A percentile compares a stretch with the other conserved stretches of the same genome.
Conservation (phyloP, 768 basidiomycete species). For the Pisolithus marmoratus region DNA sequence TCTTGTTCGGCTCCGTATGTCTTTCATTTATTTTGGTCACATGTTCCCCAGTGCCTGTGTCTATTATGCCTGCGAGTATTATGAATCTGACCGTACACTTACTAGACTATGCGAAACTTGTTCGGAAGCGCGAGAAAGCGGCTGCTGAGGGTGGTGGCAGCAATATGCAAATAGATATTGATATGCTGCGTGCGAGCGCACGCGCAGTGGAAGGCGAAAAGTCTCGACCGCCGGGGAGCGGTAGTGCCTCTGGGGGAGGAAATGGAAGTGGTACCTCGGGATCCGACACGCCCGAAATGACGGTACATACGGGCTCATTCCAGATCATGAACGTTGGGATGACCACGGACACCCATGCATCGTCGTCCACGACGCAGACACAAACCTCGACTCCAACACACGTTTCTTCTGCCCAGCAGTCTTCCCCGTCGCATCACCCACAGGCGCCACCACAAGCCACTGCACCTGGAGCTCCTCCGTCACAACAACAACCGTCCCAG, state of each 20-base stretch:
- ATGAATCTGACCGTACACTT: background rate
- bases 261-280: constrained; percentile 1
- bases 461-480: background rate
- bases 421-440: too few species aligned
- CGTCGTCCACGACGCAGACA: background rate
- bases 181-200: constrained; percentile 68
- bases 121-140: constrained; percentile 71
- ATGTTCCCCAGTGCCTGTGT: too few species aligned
- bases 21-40: background rate
- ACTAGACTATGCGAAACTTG: constrained; percentile 76
- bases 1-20: background rate
- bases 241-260: constrained; percentile 19
- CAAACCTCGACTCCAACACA: background rate
- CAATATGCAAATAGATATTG: constrained; percentile 58
- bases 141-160: constrained; percentile 44
- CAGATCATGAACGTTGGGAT: constrained; percentile 35
- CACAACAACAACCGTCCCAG: background rate
- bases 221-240: constrained; percentile 9
- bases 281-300: constrained; percentile 12
- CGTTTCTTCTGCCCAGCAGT: too few species aligned
- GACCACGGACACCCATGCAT: constrained; percentile 13
- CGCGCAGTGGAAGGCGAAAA: constrained; percentile 46
- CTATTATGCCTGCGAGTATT: background rate
- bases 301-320: constrained; percentile 56
- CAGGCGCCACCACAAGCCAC: too few species aligned